phyloP scores from a whole-genome alignment of 1,284 basidiomycete genomes.

The Wolfiporia cocos region DNA sequence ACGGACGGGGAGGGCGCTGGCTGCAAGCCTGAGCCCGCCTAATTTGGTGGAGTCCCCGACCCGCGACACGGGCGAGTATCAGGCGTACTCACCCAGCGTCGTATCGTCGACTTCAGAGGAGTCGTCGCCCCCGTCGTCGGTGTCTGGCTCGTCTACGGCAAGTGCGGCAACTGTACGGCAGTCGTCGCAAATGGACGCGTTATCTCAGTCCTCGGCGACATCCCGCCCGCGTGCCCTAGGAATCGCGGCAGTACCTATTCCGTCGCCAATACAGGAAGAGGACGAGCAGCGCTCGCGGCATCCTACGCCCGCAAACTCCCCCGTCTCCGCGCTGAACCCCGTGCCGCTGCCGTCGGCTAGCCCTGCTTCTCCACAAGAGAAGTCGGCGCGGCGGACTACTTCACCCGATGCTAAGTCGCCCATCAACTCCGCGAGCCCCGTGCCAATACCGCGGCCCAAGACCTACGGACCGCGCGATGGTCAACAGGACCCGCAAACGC shows the following conservation, averaged over 20 bases:
- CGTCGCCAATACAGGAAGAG: constrained; percentile 34
- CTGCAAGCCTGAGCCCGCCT: constrained; percentile 43
- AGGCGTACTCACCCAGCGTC: constrained; percentile 22
- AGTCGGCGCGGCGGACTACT: too few relatives aligned
- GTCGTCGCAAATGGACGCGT: constrained; percentile 6
- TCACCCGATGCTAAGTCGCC: constrained; percentile 6
- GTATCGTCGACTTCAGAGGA: constrained; percentile 10
- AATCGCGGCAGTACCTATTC: constrained; percentile 11
- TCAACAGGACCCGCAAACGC: constrained; percentile 30
- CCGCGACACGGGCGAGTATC: constrained; percentile 15
- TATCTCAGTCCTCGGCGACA: constrained; percentile 7
- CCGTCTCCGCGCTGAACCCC: constrained; percentile 28
- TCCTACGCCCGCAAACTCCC: constrained; percentile 46
- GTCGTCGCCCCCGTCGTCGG: constrained; percentile 21
- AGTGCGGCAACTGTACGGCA: constrained; percentile 17
- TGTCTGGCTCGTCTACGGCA: constrained; percentile 23
- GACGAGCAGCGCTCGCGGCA: constrained; percentile 28
- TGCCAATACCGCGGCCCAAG: constrained; percentile 2
- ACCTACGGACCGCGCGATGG: constrained; percentile 16
- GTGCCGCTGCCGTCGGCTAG: constrained; percentile 14
- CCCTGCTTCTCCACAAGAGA: constrained; percentile 9
- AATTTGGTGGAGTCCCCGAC: constrained; percentile 23
- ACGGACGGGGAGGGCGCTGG: constrained; percentile 37
- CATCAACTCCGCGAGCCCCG: constrained; percentile 1
- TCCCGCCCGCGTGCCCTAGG: too few relatives aligned